A percentile compares a stretch with the other conserved stretches of the same genome.
Evolutionary conservation across 2,329 filamentous ascomycete species (phyloP).

Genomic region (Cladophialophora bantiana): DNA sequence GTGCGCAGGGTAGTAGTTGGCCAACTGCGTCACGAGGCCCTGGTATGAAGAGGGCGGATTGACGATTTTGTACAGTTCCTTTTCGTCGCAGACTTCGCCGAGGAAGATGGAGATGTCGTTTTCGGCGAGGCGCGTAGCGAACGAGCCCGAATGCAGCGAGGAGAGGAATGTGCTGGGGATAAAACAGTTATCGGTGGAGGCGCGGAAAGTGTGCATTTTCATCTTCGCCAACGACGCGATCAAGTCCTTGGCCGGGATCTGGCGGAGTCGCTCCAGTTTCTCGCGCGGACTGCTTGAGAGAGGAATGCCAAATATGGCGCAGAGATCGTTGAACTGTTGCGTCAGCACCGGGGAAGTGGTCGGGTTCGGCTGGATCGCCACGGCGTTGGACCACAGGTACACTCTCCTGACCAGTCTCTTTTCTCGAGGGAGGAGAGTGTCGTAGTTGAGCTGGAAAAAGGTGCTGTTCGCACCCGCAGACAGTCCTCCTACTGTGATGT

Average conservation of each 20-base stretch:
- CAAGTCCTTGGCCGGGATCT: slow-evolving; percentile 45
- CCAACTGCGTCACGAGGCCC: slow-evolving; percentile 49
- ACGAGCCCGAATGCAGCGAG: slow-evolving; percentile 48
- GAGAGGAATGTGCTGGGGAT: slow-evolving; percentile 49
- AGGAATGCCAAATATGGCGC: slow-evolving; percentile 46
- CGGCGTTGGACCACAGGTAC: slow-evolving; percentile 57
- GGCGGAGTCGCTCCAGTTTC: slow-evolving; percentile 47
- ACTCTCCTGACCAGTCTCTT: slow-evolving; percentile 47
- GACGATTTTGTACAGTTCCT: slow-evolving; percentile 54
- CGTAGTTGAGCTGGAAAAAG: slow-evolving; percentile 52
- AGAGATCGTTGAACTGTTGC: slow-evolving; percentile 54
- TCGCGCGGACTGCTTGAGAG: slow-evolving; percentile 35
- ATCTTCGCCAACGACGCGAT: slow-evolving; percentile 48
- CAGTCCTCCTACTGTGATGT: slow-evolving; percentile 55
- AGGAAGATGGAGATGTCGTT: slow-evolving; percentile 50
- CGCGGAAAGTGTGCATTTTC: slow-evolving; percentile 56
- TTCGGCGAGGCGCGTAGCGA: slow-evolving; percentile 49
- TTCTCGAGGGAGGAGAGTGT: slow-evolving; percentile 42
- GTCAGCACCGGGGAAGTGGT: slow-evolving; percentile 46
- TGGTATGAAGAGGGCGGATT: slow-evolving; percentile 48
- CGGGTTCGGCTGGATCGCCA: slow-evolving; percentile 54
- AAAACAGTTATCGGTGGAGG: slow-evolving; percentile 54
- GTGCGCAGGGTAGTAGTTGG: slow-evolving; percentile 54
- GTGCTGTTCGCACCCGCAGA: slow-evolving; percentile 56
- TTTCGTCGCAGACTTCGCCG: slow-evolving; percentile 55